A percentile compares a stretch with the other conserved stretches of the same genome.
phyloP scores from a whole-genome alignment of 75 land plant species.

The Sequoia sempervirens region DNA sequence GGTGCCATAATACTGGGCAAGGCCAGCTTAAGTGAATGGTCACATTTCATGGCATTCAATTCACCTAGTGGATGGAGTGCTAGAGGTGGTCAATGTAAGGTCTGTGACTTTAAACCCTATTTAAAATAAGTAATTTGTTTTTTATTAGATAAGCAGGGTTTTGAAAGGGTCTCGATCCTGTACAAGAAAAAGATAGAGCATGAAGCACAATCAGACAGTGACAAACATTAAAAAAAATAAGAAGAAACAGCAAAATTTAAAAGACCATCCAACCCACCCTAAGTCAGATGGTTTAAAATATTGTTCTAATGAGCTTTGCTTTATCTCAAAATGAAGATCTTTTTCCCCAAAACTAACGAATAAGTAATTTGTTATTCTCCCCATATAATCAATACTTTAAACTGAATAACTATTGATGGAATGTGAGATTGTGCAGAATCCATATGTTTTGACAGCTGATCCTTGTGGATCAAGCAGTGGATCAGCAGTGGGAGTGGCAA shows the following conservation, averaged over 20 bases:
- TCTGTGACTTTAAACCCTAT: background rate
- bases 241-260: too few relatives aligned
- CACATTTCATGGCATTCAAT: background rate
- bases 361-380: background rate
- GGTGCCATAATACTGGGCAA: conserved; percentile 26
- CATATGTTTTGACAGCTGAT: conserved; percentile 21
- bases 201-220: too few relatives aligned
- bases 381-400: background rate
- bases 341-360: too few relatives aligned
- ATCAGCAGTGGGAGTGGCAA: conserved; percentile 31
- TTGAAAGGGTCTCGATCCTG: too few relatives aligned
- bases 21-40: conserved; percentile 32
- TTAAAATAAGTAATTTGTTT: background rate
- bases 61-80: conserved; percentile 54
- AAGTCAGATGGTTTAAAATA: too few relatives aligned
- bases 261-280: too few relatives aligned
- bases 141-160: too few relatives aligned
- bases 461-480: conserved; percentile 42
- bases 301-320: too few relatives aligned
- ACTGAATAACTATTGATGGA: background rate
- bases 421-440: conserved; percentile 23
- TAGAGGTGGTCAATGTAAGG: conserved; percentile 47
- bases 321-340: too few relatives aligned
- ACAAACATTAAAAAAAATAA: too few relatives aligned
- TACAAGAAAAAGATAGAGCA: too few relatives aligned